Evolutionary conservation across 352 stramenopile species (phyloP), one percentile per base, ranked within the genome.

Genomic region (Pythium oligandrum): DNA sequence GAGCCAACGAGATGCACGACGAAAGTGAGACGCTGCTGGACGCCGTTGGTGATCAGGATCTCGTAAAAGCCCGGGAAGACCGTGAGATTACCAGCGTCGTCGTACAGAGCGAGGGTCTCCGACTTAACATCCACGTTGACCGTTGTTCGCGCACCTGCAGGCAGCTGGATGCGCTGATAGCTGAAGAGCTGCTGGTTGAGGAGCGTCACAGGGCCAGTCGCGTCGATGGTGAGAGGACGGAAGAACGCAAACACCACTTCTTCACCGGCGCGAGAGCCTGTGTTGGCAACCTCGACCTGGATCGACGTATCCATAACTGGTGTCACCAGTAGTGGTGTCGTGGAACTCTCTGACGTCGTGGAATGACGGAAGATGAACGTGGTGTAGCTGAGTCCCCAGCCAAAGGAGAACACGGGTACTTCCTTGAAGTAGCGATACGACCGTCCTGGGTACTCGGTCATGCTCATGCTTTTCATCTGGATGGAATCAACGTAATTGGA

Each of bases 361-460:
- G 17, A 9, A 8, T 68, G 55, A 4, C 37, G 50, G 7, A 90
- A 45, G 0, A 62, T 67, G 45, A 97, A 97, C 33, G 53, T 87
- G 3, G 90, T 96, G 73, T 98, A 98, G 49, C 80, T 95, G 38
- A 97, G 71, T 3, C 91, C 91, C 57, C 77, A 90, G 6, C 90
- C 91, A 57, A 98, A 98, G 6, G 85, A 76, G 45, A 95, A 94
- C 36, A 97, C 82, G 0, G 86, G 78, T 4, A 88, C 64, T 46
- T 90, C 88, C 52, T 86, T 93, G 71, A 85, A 97, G 62, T 97
- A 98, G 2, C 87, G 73, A 60, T 97, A 96, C n/a, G 88, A 96
- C 6, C 90, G 81, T 3, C 90, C 90, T 4, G 89, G 89, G 51
- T 84, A 87, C 51, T 73, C 63, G 37, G 83, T 95, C 88, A 97